Base-by-base conservation (phyloP, 1,284 basidiomycete genomes). In the Ustilago crameri region DNA sequence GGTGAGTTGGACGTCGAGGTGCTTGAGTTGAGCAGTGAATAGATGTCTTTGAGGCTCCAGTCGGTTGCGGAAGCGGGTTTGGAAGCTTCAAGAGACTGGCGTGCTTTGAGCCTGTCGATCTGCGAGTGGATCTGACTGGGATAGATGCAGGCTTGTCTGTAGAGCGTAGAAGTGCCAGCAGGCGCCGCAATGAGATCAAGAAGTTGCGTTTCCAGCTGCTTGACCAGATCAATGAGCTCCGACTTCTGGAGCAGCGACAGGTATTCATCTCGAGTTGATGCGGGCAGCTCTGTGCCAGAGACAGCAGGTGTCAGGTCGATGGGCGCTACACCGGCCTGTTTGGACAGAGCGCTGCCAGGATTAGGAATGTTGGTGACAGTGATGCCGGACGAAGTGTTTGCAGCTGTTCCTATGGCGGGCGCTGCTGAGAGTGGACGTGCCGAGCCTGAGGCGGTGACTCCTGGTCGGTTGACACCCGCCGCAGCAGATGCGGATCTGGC, bases 191-290 rank as follows among this genome's bases (percentile, higher is more conserved):
- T 38, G 20, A 67, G 41, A 17, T 66, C 59, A 38, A 50, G 35
- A n/a, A 72, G 63, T 34, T 72, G 69, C n/a, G n/a, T 67, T 24
- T 72, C 69, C 40, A 72, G 63, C 48, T 63, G 55, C 32, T 72
- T 72, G 63, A 72, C 69, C 40, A 72, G 35, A 51, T 66, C 55
- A 44, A 72, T 63, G 35, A 72, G 69, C 50, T 72, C 69, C 8
- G 58, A 49, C 40, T 72, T 66, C 38, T 72, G 51, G 12, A 72
- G 63, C 44, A 72, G 42, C 3, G 69, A 72, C 9, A 72, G 51
- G 22, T 67, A 72, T 22, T 72, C 69, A 17, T 66, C 63, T 27
- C 40, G 54, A 20, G 51, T 24, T 1, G 49, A 43, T 2, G 54
- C 43, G 9, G 69, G 35, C 3, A 66, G 26, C 22, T 58, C 40